Conservation (phyloP, 495 filamentous ascomycete genomes). For the Rhypophila decipiens region DNA sequence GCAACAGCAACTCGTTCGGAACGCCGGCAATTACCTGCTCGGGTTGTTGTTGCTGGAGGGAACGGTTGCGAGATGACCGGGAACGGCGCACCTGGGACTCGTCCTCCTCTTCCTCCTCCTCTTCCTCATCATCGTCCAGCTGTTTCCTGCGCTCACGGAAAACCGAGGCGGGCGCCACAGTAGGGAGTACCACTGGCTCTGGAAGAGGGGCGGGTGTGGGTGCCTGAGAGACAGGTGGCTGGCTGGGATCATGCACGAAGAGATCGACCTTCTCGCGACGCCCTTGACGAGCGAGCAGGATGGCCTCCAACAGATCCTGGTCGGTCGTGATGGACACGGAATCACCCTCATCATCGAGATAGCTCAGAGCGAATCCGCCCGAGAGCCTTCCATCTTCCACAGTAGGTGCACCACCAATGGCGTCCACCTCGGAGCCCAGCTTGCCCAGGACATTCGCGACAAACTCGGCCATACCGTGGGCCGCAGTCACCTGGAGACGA, state of each 20-base stretch:
- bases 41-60: slow-evolving; percentile 44
- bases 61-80: slow-evolving; percentile 28
- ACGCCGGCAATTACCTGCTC: slow-evolving; percentile 85
- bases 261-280: slow-evolving; percentile 90
- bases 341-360: slow-evolving; percentile 95
- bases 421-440: slow-evolving; percentile 77
- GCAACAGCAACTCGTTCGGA: slow-evolving; percentile 89
- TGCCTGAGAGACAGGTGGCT: slow-evolving; percentile 58
- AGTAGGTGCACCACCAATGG: slow-evolving; percentile 72
- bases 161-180: slow-evolving; percentile 48
- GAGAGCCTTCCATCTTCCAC: slow-evolving; percentile 74
- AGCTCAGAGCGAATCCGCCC: slow-evolving; percentile 86
- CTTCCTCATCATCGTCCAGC: slow-evolving; percentile 51
- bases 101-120: slow-evolving; percentile 58
- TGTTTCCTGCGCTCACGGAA: slow-evolving; percentile 55
- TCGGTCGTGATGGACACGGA: slow-evolving; percentile 97
- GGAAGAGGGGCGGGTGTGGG: slow-evolving; percentile 62
- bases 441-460: slow-evolving; percentile 75
- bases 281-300: slow-evolving; percentile 69
- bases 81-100: slow-evolving; percentile 37
- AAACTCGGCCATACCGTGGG: slow-evolving; percentile 74
- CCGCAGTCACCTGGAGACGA: slow-evolving; percentile 75
- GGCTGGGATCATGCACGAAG: slow-evolving; percentile 89
- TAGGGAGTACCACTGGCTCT: slow-evolving; percentile 33
- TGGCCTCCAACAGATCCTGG: slow-evolving; percentile 85